Percentiles rank a stretch among this genome's conserved stretches.
Conservation (phyloP, 345 rosid genomes). For the Pelargonium nanum region DNA sequence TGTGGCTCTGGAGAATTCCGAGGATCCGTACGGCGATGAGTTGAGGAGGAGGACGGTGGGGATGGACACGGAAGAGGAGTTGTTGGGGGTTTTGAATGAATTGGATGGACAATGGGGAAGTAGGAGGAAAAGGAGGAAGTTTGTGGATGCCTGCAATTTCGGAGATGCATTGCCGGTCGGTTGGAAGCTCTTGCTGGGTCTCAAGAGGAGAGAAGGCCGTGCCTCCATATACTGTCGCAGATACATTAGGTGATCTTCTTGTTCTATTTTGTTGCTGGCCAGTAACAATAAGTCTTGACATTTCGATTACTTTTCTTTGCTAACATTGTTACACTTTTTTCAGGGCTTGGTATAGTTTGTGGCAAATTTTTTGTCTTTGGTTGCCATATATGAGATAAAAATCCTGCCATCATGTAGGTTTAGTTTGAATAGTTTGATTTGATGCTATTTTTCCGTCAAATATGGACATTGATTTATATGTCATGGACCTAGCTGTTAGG, state of each 20-base stretch:
- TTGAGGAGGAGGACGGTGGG: constrained; percentile 50
- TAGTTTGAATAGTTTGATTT: not conserved
- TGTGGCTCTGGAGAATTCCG: constrained; percentile 24
- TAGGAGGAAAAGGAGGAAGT: constrained; percentile 72
- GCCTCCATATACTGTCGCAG: constrained; percentile 62
- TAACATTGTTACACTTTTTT: not conserved
- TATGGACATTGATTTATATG: not conserved
- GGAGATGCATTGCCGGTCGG: constrained; percentile 52
- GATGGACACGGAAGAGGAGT: constrained; percentile 40
- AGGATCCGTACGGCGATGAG: constrained; percentile 49
- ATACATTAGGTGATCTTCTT: constrained; percentile 43
- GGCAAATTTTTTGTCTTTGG: too few relatives aligned
- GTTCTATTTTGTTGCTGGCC: too few relatives aligned
- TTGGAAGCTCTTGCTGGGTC: constrained; percentile 66
- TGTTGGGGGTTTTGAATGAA: constrained; percentile 46
- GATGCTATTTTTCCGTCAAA: not conserved
- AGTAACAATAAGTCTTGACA: too few relatives aligned
- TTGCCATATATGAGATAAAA: too few relatives aligned
- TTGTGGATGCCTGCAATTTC: constrained; percentile 53
- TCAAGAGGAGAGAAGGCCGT: constrained; percentile 59
- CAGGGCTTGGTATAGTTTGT: not conserved
- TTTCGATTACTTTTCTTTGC: not conserved
- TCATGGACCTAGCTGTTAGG: too few relatives aligned
- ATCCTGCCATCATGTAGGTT: not conserved
- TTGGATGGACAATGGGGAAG: constrained; percentile 72